Base-by-base conservation (phyloP, 2,329 filamentous ascomycete species). In the Aspergillus proliferans region DNA sequence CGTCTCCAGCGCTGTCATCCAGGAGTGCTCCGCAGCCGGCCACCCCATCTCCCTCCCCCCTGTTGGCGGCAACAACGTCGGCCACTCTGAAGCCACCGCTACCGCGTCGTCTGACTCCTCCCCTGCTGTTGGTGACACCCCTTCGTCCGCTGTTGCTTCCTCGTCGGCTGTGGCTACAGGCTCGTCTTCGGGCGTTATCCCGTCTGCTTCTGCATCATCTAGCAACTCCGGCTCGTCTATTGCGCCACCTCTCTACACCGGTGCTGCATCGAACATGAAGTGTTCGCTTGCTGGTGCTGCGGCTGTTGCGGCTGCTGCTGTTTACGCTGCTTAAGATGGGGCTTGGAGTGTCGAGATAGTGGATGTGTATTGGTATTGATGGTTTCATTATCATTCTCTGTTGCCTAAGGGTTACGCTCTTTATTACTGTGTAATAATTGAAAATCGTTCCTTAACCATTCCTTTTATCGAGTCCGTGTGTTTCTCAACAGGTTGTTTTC, bases 31-130 rank as follows among this genome's bases (percentile, higher is more conserved):
- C 12, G 51, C 59, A 15, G 69, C 57, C 19, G 66, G 70, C 46
- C 57, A 64, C 48, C 67, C 70, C 30, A 68, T 72, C 54, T 55
- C 57, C 8, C 44, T 72, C n/a, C 66, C 68, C 10, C 58, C 65
- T 6, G 52, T 68, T 40, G 55, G 49, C 9, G 50, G 38, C 22
- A 22, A 7, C 15, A 18, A 40, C 38, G 15, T 10, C 6, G 7
- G 18, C 15, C 38, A 10, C 38, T 40, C 38, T 19, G 15, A 22
- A 21, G 47, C 19, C n/a, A 48, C 41, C n/a, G 41, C 47, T 14
- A 9, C 21, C 8, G 22, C 24, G 12, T 34, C 28, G 34, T 46
- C 43, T 26, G 24, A 39, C 15, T 22, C 30, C 36, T 30, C 15
- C 12, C n/a, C 34, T 10, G 15, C 21, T 19, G 43, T 15, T 21